phyloP scores from a whole-genome alignment of 208 protist species.

The Tritrichomonas musculus region DNA sequence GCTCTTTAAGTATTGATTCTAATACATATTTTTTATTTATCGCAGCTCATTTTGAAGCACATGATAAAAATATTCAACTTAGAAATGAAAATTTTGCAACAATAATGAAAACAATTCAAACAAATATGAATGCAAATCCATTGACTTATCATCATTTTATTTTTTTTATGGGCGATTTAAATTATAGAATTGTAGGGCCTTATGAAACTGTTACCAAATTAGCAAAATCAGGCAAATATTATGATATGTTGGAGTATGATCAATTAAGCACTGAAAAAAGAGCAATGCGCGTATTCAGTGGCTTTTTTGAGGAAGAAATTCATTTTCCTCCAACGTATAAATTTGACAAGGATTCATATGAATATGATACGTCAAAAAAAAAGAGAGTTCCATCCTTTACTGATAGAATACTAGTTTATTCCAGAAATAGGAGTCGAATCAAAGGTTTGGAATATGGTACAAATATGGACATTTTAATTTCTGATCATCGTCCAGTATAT shows the following conservation, averaged over 20 bases:
- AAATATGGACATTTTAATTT: background rate
- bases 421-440: background rate
- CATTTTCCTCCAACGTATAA: conserved; percentile 52
- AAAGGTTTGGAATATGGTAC: too few relatives aligned
- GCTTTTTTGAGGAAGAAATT: conserved; percentile 46
- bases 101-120: background rate
- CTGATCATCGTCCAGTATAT: conserved; percentile 43
- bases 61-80: background rate
- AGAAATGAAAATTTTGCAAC: background rate
- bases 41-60: background rate
- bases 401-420: conserved; percentile 39
- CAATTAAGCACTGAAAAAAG: background rate
- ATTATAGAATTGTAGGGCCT: background rate
- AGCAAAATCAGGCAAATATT: background rate
- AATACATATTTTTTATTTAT: background rate
- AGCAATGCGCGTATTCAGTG: conserved; percentile 33
- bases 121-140: background rate
- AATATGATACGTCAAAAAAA: conserved; percentile 42
- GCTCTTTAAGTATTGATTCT: background rate
- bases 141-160: background rate
- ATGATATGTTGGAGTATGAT: background rate
- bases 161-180: background rate
- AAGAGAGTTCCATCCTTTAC: conserved; percentile 45
- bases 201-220: background rate
- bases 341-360: conserved; percentile 41